Conservation (phyloP, 2,329 filamentous ascomycete species). For the Colletotrichum sp. region DNA sequence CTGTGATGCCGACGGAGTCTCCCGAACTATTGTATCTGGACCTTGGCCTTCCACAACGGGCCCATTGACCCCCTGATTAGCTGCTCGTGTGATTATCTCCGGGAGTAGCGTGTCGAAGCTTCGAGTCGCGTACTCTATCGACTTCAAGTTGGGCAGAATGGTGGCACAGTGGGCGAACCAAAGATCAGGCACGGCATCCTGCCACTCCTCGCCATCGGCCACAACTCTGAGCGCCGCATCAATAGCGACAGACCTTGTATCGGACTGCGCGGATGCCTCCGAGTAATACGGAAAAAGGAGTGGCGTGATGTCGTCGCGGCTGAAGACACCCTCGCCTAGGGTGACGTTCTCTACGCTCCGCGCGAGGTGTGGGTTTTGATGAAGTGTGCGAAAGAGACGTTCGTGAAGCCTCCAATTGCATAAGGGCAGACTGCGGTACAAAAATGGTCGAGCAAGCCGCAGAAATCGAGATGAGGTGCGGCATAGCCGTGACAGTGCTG, state of each 20-base stretch:
- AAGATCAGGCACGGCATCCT: not conserved
- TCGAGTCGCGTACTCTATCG: not conserved
- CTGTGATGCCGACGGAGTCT: not conserved
- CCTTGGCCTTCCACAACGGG: not conserved
- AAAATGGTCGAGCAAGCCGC: not conserved
- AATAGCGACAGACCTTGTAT: not conserved
- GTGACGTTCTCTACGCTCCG: not conserved
- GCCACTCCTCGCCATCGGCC: not conserved
- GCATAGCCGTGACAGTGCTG: not conserved
- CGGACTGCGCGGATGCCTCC: not conserved
- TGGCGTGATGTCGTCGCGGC: not conserved
- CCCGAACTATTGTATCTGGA: rapidly evolving
- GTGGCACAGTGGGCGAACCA: not conserved
- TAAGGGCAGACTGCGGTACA: not conserved
- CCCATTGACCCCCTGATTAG: not conserved
- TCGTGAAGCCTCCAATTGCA: not conserved
- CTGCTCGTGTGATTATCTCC: not conserved
- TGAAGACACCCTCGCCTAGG: not conserved
- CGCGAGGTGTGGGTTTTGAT: not conserved
- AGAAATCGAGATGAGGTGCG: not conserved
- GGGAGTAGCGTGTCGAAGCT: not conserved
- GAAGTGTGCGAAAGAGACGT: not conserved
- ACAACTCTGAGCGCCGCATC: not conserved
- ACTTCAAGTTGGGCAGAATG: not conserved
- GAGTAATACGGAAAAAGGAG: not conserved